Base-by-base conservation (phyloP, 2,329 filamentous ascomycete genomes). In the Ophiostoma perfectum region DNA sequence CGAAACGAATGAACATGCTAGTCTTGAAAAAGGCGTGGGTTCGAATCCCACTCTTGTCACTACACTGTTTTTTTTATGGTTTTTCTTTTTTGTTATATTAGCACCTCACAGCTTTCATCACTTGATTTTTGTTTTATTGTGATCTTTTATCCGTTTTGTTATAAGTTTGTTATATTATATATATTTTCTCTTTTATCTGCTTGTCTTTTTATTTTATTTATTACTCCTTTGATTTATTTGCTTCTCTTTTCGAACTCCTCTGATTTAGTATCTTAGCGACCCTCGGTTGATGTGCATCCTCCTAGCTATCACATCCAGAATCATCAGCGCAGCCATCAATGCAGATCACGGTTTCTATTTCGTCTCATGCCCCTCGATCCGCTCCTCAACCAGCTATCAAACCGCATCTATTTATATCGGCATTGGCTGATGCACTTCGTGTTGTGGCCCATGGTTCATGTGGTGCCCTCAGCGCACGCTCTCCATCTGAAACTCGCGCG, bases 1-100 rank as follows among this genome's bases (percentile, higher is more conserved):
- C 38, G 58, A 62, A 45, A 14, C 38, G 11, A 49, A 41, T 44
- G 65, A 60, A 67, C 68, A 69, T 69, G 68, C 65, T 69, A 69
- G 68, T 69, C 55, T 69, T 38, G 68, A 49, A 69, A 69, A 39
- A 69, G 64, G 67, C 67, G 64, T 66, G 67, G 67, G 67, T 68
- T 68, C 67, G 67, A 68, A 68, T 68, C 64, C 68, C 68, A 69
- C 68, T 69, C 68, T 69, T 69, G 63, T 69, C 68, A 69, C 60
- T 2, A 45, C 5, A 1, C 27, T 27, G 27, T 27, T 27, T 27
- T 66, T 64, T 69, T 65, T 11, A 47, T 47, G n/a, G n/a, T 39
- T 60, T 65, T 62, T 49, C n/a, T 18, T 18, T 42, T 1, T 42
- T 11, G 27, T 2, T 27, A 27, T 27, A 27, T 27, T 27, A 27